Base-by-base conservation (phyloP, 1,284 basidiomycete genomes). In the Entoloma clypeatum region DNA sequence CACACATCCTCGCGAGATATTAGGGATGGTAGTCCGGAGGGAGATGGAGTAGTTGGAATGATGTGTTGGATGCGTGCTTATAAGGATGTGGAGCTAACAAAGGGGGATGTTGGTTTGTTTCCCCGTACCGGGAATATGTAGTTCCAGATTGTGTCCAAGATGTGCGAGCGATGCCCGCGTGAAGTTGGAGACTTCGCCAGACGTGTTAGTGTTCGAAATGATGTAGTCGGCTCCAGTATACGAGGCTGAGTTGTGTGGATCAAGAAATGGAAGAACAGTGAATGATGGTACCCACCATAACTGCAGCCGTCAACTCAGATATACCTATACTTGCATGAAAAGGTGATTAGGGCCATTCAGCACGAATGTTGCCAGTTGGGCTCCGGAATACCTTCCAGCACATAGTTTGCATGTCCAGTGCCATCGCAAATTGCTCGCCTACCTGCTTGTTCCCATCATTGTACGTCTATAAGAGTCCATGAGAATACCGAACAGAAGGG, bases 361-460 rank as follows among this genome's bases (percentile, higher is more conserved):
- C 67, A 41, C 71, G 64, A 29, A 81, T 79, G 16, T 77, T 75
- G 11, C 83, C 84, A 17, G 62, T 74, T 2, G 72, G 47, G 46
- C 75, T 79, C 11, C 63, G 53, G 53, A 85, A 86, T 22, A 86
- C 77, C 1, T 64, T 57, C 36, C 74, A 62, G 8, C 80, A 74
- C 36, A 79, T 78, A 6, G 45, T 52, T 37, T 73, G 64, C 72
- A 84, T 75, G 13, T 68, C 64, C 36, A 64, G 49, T 2, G 75
- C 74, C 44, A 75, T 71, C 7, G 63, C 57, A 2, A 55, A 41
- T 14, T 63, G 68, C 34, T 81, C 69, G 5, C 60, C 68, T 1
- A 71, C 59, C 14, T 64, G 63, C 43, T 75, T 75, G 55, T 87
- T 87, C 1, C 83, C 83, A 18, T 84, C 84, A 52, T 83, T 83